Percentiles rank a stretch among this genome's conserved stretches.
Evolutionary conservation across 345 rosid genomes (phyloP).

Genomic region (Aquilaria sinensis): DNA sequence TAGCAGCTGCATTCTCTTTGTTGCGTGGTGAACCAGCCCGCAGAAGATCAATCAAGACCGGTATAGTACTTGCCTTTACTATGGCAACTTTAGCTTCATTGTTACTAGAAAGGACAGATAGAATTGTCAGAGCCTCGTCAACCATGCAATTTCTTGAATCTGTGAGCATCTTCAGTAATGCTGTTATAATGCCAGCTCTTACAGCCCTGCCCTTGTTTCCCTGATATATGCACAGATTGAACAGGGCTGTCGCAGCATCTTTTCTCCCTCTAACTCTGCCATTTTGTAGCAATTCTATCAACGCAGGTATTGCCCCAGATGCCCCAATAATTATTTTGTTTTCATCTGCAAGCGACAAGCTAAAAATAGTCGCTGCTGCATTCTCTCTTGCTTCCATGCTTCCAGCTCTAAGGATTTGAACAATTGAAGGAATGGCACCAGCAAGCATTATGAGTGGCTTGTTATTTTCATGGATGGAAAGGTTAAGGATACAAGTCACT

Average conservation of each 20-base stretch:
- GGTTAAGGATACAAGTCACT: conserved; percentile 84
- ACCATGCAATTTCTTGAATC: conserved; percentile 63
- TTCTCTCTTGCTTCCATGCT: conserved; percentile 88
- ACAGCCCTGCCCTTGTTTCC: conserved; percentile 91
- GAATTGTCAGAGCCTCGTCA: conserved; percentile 72
- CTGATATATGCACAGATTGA: conserved; percentile 76
- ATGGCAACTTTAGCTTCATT: conserved; percentile 69
- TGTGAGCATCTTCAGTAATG: conserved; percentile 60
- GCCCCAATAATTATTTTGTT: conserved; percentile 90
- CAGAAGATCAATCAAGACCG: conserved; percentile 52
- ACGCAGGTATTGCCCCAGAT: conserved; percentile 75
- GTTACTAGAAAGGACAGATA: conserved; percentile 72
- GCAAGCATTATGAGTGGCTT: conserved; percentile 81
- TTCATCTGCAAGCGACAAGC: conserved; percentile 83
- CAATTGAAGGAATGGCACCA: conserved; percentile 76
- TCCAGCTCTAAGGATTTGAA: conserved; percentile 81
- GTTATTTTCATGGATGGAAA: conserved; percentile 78
- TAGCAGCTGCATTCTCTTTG: conserved; percentile 84
- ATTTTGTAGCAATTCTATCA: conserved; percentile 62
- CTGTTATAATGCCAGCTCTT: conserved; percentile 68
- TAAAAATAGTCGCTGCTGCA: conserved; percentile 92
- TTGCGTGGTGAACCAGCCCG: conserved; percentile 59
- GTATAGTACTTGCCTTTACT: conserved; percentile 56
- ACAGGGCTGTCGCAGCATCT: conserved; percentile 92
- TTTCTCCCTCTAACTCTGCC: conserved; percentile 85